phyloP scores from a whole-genome alignment of 1,139 yeast species.

The Sugiyamaella castrensis region DNA sequence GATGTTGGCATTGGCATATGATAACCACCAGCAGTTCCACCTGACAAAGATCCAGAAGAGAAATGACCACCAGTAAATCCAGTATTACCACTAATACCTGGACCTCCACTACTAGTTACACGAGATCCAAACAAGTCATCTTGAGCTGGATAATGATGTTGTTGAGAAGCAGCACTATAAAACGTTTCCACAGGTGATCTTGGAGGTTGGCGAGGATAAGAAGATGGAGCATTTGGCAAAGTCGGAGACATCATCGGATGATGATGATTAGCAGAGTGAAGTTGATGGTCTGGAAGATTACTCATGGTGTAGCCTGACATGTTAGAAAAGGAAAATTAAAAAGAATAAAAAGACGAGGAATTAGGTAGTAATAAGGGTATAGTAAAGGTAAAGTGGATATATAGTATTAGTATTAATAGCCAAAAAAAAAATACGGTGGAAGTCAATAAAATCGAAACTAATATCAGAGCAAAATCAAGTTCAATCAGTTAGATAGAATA shows the following conservation, averaged over 20 bases:
- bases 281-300: conserved; percentile 16
- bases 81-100: not conserved
- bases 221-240: conserved; percentile 6
- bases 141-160: conserved; percentile 7
- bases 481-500: not conserved
- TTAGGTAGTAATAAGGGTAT: not conserved
- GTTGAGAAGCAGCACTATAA: conserved; percentile 7
- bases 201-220: conserved; percentile 17
- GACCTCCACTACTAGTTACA: not conserved
- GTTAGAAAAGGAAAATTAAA: not conserved
- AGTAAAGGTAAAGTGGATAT: no score
- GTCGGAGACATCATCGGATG: conserved; percentile 5
- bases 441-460: not conserved
- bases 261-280: conserved; percentile 5
- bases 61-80: no score
- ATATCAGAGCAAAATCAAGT: not conserved
- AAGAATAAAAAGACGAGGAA: not conserved
- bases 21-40: not conserved
- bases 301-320: conserved; percentile 17
- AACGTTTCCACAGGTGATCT: conserved; percentile 17
- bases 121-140: conserved; percentile 10
- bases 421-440: no score
- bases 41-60: no score
- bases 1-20: conserved; percentile 4
- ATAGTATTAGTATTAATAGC: no score